These are phyloP conservation scores for Tolypocladium ovalisporum DNA, from an alignment of 2,329 filamentous ascomycete genomes.

Conservation along the genomic window DNA sequence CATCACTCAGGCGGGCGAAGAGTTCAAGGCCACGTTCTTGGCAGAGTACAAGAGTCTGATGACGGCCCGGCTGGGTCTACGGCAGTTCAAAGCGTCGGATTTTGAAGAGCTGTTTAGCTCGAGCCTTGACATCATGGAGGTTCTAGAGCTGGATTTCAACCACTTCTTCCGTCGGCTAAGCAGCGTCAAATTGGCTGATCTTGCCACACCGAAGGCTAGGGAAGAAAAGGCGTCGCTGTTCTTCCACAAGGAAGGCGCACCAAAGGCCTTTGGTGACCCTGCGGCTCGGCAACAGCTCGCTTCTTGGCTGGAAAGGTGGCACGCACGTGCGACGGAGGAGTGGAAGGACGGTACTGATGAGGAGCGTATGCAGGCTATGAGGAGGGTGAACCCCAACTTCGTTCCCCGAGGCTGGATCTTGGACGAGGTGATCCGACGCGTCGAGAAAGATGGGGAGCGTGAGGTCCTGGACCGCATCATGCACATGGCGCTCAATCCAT, in stretches of 20 bases:
- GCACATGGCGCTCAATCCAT: constrained; percentile 75
- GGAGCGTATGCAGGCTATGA: constrained; percentile 64
- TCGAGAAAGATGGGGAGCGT: constrained; percentile 74
- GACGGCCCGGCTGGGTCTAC: constrained; percentile 67
- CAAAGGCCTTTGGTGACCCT: constrained; percentile 46
- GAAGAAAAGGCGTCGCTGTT: constrained; percentile 58
- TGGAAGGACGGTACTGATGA: constrained; percentile 55
- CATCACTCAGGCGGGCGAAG: constrained; percentile 71
- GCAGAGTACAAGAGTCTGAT: constrained; percentile 84
- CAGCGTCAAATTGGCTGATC: constrained; percentile 45
- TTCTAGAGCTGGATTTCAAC: constrained; percentile 81
- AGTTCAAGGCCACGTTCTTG: constrained; percentile 81
- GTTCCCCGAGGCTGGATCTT: constrained; percentile 84
- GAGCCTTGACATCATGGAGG: constrained; percentile 70
- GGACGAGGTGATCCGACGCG: constrained; percentile 82
- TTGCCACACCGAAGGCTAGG: constrained; percentile 54
- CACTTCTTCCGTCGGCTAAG: constrained; percentile 82
- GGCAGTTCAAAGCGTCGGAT: constrained; percentile 56
- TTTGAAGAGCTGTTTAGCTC: constrained; percentile 77
- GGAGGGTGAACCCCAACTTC: constrained; percentile 84
- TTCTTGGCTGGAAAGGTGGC: constrained; percentile 76
- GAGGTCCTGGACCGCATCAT: constrained; percentile 68
- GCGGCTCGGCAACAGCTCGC: constrained; percentile 57
- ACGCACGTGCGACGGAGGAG: constrained; percentile 59
- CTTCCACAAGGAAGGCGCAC: constrained; percentile 66